Evolutionary conservation across 257 asterid genomes (phyloP).

Genomic region (Rhazya stricta): DNA sequence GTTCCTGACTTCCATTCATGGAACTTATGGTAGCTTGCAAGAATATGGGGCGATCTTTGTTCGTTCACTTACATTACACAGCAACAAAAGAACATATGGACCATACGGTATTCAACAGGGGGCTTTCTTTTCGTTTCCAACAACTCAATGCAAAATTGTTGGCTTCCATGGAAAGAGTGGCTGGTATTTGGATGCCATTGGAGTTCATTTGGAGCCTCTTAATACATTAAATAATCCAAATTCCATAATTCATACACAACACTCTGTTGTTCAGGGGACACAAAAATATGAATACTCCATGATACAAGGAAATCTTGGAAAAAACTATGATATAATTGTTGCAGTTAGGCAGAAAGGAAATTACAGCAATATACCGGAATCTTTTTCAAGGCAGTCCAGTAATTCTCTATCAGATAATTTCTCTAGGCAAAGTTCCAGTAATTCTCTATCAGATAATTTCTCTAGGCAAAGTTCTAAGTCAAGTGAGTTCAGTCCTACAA

Average conservation of each 20-base stretch:
- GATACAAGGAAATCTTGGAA: slow-evolving; percentile 59
- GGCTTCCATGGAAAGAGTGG: slow-evolving; percentile 77
- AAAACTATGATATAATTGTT: slow-evolving; percentile 51
- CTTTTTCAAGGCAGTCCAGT: slow-evolving; percentile 15
- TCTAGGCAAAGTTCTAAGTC: slow-evolving; percentile 26
- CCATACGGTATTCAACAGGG: slow-evolving; percentile 67
- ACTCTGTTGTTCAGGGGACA: slow-evolving; percentile 17
- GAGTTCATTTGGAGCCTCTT: slow-evolving; percentile 54
- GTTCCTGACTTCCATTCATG: slow-evolving; percentile 55
- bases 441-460: slow-evolving; percentile 16
- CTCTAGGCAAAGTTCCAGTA: slow-evolving; percentile 11
- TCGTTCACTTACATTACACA: slow-evolving; percentile 55
- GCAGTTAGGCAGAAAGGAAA: slow-evolving; percentile 45
- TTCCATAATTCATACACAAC: slow-evolving; percentile 30
- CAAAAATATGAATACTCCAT: slow-evolving; percentile 41
- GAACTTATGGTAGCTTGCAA: slow-evolving; percentile 57
- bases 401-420: slow-evolving; percentile 17
- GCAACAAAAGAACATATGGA: slow-evolving; percentile 58
- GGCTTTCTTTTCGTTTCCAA: slow-evolving; percentile 50
- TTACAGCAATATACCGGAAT: not conserved
- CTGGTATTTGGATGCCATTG: slow-evolving; percentile 65
- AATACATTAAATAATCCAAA: slow-evolving; percentile 21
- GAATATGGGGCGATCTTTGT: slow-evolving; percentile 47
- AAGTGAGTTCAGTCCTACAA: slow-evolving; percentile 19
- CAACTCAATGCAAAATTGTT: slow-evolving; percentile 45